phyloP scores from a whole-genome alignment of 352 stramenopile species.

The Globisporangium viniferum region DNA sequence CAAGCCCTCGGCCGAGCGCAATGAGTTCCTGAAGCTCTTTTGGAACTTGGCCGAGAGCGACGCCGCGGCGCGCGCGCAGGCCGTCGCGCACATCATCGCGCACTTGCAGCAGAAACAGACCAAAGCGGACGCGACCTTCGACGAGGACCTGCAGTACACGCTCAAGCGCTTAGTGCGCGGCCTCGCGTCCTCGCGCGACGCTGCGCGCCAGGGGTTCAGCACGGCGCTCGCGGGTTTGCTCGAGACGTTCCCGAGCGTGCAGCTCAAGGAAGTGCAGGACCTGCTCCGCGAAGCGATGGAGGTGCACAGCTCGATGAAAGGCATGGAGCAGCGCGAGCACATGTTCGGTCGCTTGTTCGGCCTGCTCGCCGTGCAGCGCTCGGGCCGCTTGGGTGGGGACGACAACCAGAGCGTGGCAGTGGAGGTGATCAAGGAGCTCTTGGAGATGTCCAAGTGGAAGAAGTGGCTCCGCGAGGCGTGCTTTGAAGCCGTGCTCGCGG shows the following conservation, averaged over 20 bases:
- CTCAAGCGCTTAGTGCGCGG: constrained; percentile 90
- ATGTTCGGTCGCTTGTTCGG: constrained; percentile 90
- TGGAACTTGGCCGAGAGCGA: constrained; percentile 84
- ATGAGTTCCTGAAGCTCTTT: constrained; percentile 87
- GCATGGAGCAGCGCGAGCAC: constrained; percentile 91
- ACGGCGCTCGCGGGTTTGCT: constrained; percentile 76
- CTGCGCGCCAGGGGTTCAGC: constrained; percentile 88
- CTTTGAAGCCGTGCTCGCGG: constrained; percentile 59
- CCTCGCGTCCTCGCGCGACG: constrained; percentile 85
- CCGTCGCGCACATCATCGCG: constrained; percentile 54
- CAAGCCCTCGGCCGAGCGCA: constrained; percentile 29
- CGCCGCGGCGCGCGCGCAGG: constrained; percentile 42
- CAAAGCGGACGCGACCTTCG: constrained; percentile 24
- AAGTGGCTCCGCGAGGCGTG: constrained; percentile 85
- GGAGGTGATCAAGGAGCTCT: constrained; percentile 36
- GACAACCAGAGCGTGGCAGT: constrained; percentile 36
- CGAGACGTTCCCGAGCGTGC: constrained; percentile 37
- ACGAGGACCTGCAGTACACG: constrained; percentile 82
- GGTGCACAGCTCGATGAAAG: constrained; percentile 82
- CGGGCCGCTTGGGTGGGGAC: constrained; percentile 44
- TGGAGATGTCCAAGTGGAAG: constrained; percentile 68
- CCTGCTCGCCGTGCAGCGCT: constrained; percentile 79
- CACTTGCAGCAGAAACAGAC: constrained; percentile 35
- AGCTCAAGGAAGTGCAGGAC: constrained; percentile 49
- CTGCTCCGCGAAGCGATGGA: constrained; percentile 78